A percentile compares a stretch with the other conserved stretches of the same genome.
These are phyloP conservation scores for Reticulascus tulasneorum DNA, from an alignment of 2,329 filamentous ascomycete genomes.

Conservation along the genomic window DNA sequence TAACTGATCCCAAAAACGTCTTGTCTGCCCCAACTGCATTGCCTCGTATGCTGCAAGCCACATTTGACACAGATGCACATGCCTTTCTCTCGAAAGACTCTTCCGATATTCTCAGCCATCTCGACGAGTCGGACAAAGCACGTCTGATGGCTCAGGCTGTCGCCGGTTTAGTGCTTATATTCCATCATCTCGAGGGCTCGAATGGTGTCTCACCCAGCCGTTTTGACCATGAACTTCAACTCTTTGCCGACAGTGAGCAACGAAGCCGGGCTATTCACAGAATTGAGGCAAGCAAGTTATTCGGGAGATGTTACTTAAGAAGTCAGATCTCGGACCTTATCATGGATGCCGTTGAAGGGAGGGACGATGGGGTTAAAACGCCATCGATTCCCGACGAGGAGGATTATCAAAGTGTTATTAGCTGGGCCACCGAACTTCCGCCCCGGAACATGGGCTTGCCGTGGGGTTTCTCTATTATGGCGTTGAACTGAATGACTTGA, in stretches of 20 bases:
- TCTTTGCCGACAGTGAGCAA: slow-evolving; percentile 25
- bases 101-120: slow-evolving; percentile 20
- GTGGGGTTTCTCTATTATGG: slow-evolving; percentile 33
- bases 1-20: slow-evolving; percentile 15
- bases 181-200: slow-evolving; percentile 12
- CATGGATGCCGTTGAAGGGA: slow-evolving; percentile 21
- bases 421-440: slow-evolving; percentile 23
- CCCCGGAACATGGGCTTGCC: slow-evolving; percentile 32
- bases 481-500: slow-evolving; percentile 25
- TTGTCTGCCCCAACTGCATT: slow-evolving; percentile 16
- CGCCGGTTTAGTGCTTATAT: slow-evolving; percentile 27
- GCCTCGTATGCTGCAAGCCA: slow-evolving; percentile 23
- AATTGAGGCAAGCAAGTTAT: slow-evolving; percentile 25
- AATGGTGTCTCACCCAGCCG: slow-evolving; percentile 17
- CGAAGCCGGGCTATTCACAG: slow-evolving; percentile 22
- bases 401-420: slow-evolving; percentile 19
- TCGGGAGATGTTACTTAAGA: slow-evolving; percentile 28
- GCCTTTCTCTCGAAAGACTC: slow-evolving; percentile 26
- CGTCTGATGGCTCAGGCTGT: slow-evolving; percentile 30
- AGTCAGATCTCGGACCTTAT: slow-evolving; percentile 28
- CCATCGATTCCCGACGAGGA: slow-evolving; percentile 11
- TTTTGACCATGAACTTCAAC: slow-evolving; percentile 23
- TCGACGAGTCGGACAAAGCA: slow-evolving; percentile 27
- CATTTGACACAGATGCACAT: slow-evolving; percentile 27
- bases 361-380: slow-evolving; percentile 8